Evolutionary conservation across 257 asterid species (phyloP).

Genomic region (Solanum chiquidenum): DNA sequence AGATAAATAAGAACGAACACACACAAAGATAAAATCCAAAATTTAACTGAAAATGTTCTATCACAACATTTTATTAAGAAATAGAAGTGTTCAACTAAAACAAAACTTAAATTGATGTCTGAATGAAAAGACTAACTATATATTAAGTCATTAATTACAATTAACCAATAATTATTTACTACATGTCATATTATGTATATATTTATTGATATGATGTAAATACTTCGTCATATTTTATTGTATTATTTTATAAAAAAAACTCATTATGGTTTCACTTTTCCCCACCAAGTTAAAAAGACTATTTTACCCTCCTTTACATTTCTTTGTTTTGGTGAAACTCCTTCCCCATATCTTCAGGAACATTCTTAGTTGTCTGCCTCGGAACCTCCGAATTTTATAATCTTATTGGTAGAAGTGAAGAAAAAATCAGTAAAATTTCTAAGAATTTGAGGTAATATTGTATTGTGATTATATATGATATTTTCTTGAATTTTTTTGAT

Average conservation of each 20-base stretch:
- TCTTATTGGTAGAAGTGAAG: background rate
- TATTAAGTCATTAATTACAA: background rate
- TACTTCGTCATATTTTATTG: too few relatives aligned
- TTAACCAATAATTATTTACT: background rate
- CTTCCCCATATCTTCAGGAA: background rate
- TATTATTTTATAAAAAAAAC: too few relatives aligned
- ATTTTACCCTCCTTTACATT: background rate
- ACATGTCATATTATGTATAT: background rate
- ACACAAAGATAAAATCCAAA: too few relatives aligned
- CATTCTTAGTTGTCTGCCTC: background rate
- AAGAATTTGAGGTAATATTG: background rate
- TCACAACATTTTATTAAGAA: background rate
- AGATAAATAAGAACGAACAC: too few relatives aligned
- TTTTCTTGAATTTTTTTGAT: background rate
- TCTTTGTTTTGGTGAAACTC: background rate
- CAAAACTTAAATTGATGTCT: too few relatives aligned
- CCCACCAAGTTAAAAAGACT: background rate
- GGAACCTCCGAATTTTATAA: background rate
- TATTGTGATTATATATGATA: background rate
- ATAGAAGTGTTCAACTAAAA: background rate
- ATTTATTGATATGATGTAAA: background rate
- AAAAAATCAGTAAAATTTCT: background rate
- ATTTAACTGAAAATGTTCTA: too few relatives aligned
- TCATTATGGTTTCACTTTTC: too few relatives aligned
- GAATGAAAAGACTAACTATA: too few relatives aligned